phyloP scores from a whole-genome alignment of 2,329 filamentous ascomycete genomes.

The Diaporthe nobilis region DNA sequence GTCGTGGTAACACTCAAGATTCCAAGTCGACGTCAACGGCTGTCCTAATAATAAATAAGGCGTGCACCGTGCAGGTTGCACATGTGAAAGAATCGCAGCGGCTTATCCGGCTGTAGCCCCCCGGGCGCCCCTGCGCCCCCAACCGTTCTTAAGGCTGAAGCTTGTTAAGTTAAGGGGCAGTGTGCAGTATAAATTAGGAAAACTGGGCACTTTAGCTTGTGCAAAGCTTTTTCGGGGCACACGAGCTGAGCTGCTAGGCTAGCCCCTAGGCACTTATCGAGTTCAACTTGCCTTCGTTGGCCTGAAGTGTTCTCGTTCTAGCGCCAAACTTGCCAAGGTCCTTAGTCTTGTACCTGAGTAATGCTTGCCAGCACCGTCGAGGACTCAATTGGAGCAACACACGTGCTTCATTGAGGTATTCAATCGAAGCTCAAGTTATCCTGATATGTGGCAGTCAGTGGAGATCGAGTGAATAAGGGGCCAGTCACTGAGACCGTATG shows the following conservation, averaged over 20 bases:
- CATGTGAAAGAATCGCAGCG: neutral
- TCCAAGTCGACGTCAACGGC: neutral
- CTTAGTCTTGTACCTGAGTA: neutral
- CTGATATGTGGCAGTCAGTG: neutral
- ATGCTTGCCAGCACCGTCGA: neutral
- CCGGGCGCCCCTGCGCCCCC: neutral
- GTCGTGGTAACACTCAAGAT: neutral
- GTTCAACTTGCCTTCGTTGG: neutral
- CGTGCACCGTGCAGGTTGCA: neutral
- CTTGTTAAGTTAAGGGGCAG: constrained; percentile 11
- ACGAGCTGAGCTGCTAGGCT: neutral
- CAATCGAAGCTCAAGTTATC: neutral
- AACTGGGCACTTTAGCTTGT: neutral
- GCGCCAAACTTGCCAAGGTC: constrained; percentile 1
- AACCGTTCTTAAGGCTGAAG: neutral
- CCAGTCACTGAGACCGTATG: no score
- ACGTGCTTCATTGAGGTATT: neutral
- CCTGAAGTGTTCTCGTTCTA: neutral
- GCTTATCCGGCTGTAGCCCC: neutral
- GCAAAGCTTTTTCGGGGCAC: neutral
- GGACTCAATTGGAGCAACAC: neutral
- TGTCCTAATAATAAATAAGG: neutral
- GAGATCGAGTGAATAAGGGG: no score
- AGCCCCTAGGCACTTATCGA: neutral
- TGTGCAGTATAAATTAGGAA: neutral